Evolutionary conservation across 129 eudicot species (phyloP).

Genomic region (Helianthus tuberosus): DNA sequence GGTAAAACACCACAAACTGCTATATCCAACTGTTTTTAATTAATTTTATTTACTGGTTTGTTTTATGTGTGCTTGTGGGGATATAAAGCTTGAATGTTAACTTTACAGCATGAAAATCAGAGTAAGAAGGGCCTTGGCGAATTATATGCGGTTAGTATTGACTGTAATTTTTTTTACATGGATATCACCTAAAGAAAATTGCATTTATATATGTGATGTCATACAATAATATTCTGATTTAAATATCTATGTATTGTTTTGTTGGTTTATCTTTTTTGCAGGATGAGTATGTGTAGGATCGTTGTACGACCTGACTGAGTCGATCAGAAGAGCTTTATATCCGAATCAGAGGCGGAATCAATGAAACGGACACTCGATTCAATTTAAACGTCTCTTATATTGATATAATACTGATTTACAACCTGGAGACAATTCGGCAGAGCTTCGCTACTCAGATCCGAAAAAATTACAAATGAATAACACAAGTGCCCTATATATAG

Average conservation of each 20-base stretch:
- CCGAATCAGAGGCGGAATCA: too few species aligned
- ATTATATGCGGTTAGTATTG: slow-evolving; percentile 75
- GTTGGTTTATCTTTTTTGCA: slow-evolving; percentile 33
- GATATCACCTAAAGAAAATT: background rate
- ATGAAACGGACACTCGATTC: too few species aligned
- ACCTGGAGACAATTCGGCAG: too few species aligned
- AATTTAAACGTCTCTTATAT: too few species aligned
- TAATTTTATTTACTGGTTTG: background rate
- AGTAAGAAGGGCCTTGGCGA: slow-evolving; percentile 96
- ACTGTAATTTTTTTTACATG: background rate
- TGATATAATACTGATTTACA: too few species aligned
- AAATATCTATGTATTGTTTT: background rate
- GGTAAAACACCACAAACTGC: slow-evolving; percentile 43
- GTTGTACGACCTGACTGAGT: too few species aligned
- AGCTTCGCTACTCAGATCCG: too few species aligned
- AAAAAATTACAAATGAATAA: too few species aligned
- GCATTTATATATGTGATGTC: background rate
- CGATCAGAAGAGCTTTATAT: too few species aligned
- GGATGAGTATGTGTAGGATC: slow-evolving; percentile 96
- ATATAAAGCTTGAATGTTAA: slow-evolving; percentile 14
- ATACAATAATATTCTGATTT: background rate
- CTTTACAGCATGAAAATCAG: slow-evolving; percentile 83
- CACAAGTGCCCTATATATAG: too few species aligned
- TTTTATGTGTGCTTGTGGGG: slow-evolving; percentile 5
- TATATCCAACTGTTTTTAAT: background rate